Conservation (phyloP, 73 alveolate genomes). For the Effrenium voratum region DNA sequence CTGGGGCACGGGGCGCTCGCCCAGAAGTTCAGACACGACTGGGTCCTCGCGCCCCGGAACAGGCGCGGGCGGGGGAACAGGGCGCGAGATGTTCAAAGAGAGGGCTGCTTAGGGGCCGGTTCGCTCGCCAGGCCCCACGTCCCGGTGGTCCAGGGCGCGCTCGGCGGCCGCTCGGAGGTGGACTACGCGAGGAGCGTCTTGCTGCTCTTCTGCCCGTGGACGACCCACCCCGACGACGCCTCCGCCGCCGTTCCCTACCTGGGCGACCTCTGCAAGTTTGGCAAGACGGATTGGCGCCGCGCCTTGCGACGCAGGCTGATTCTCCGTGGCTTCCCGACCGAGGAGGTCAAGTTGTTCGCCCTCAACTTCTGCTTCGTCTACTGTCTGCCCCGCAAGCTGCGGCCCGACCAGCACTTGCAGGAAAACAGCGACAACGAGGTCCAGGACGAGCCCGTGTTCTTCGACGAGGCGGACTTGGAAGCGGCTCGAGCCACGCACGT, state of each 20-base stretch:
- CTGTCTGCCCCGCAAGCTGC: slow-evolving; percentile 1
- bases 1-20: background rate
- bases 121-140: slow-evolving; percentile 49
- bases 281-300: background rate
- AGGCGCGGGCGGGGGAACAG: too few relatives aligned
- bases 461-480: slow-evolving; percentile 1
- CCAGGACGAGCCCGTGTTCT: background rate
- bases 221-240: background rate
- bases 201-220: slow-evolving; percentile 33
- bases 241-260: background rate
- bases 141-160: slow-evolving; percentile 54
- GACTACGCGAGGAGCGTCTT: slow-evolving; percentile 10
- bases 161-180: background rate
- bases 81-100: too few relatives aligned
- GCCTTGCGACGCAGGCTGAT: background rate
- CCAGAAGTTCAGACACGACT: background rate
- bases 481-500: slow-evolving; percentile 18
- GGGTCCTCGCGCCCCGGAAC: background rate
- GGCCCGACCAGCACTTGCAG: background rate
- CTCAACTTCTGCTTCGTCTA: slow-evolving; percentile 25
- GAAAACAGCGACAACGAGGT: slow-evolving; percentile 35
- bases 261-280: background rate
- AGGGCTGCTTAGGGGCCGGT: too few relatives aligned
- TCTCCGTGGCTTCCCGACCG: slow-evolving; percentile 22
- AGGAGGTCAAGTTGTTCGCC: slow-evolving; percentile 11